Conservation (phyloP, 768 basidiomycete genomes). For the Rhodotorula diobovata region DNA sequence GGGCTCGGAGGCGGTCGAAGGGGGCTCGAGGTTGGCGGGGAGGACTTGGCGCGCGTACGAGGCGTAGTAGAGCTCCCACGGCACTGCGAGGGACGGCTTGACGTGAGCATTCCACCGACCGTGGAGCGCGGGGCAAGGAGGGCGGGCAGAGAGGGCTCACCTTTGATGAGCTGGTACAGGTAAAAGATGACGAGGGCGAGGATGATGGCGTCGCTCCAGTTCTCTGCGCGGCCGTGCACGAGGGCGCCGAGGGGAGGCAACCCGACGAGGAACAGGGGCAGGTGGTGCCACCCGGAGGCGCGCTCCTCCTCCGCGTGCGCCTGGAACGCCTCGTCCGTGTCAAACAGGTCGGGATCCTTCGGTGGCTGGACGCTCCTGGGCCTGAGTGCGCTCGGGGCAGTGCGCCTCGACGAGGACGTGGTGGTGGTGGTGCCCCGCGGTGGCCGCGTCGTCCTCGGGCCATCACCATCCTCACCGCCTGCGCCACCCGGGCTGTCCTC, state of each 20-base stretch:
- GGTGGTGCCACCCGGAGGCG: conserved; percentile 36
- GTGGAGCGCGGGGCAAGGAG: not conserved
- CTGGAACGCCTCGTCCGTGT: conserved; percentile 24
- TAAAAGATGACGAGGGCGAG: conserved; percentile 44
- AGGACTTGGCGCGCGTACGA: conserved; percentile 39
- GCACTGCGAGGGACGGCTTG: conserved; percentile 26
- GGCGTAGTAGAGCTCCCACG: conserved; percentile 46
- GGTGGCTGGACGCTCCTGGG: conserved; percentile 14
- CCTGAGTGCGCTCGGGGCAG: no score
- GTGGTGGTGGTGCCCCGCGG: no score
- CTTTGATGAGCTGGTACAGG: conserved; percentile 45
- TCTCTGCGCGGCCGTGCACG: conserved; percentile 42
- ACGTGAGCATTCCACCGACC: no score
- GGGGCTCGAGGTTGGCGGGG: not conserved
- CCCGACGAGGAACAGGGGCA: conserved; percentile 44
- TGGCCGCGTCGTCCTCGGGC: no score
- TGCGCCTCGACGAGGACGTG: not conserved
- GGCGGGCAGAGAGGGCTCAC: conserved; percentile 7
- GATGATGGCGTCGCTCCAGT: conserved; percentile 43
- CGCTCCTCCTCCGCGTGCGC: not conserved
- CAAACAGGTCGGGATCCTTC: conserved; percentile 1
- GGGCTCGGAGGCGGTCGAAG: not conserved
- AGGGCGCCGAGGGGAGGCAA: conserved; percentile 42
- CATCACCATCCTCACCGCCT: no score
- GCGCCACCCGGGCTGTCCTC: no score